Percentiles rank a stretch among this genome's conserved stretches.
Evolutionary conservation across 1,139 yeast genomes (phyloP).

Genomic region (Diutina siamensis): DNA sequence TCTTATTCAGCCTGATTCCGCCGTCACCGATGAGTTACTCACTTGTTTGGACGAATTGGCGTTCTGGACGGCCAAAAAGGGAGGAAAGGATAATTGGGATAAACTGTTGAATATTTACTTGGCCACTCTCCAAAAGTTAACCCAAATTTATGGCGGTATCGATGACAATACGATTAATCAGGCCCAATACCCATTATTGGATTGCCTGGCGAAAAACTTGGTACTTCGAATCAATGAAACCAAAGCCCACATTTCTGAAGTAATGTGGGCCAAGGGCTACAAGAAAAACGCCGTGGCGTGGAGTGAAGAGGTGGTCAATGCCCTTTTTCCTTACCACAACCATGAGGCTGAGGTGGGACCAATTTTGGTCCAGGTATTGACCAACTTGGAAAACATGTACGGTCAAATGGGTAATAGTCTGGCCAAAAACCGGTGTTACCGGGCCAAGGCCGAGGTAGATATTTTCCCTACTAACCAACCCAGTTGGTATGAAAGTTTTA

Average conservation of each 20-base stretch:
- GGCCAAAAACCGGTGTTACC: conserved; percentile 20
- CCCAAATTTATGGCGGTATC: conserved; percentile 14
- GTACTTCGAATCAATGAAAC: conserved; percentile 23
- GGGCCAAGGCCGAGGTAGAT: conserved; percentile 14
- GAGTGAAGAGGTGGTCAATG: conserved; percentile 44
- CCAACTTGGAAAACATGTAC: conserved; percentile 28
- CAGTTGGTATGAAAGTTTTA: conserved; percentile 26
- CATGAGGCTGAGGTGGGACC: conserved; percentile 20
- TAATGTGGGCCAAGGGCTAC: conserved; percentile 49
- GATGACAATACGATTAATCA: conserved; percentile 16
- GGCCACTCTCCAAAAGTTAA: conserved; percentile 22
- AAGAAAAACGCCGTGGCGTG: conserved; percentile 47
- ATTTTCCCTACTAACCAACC: conserved; percentile 13
- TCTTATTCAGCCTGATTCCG: conserved; percentile 18
- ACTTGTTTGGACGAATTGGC: conserved; percentile 10
- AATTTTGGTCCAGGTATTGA: conserved; percentile 21
- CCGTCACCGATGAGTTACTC: conserved; percentile 24
- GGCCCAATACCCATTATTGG: conserved; percentile 25
- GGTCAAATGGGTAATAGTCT: conserved; percentile 16
- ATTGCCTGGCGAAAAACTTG: conserved; percentile 23
- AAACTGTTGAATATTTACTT: conserved; percentile 27
- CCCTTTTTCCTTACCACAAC: conserved; percentile 22
- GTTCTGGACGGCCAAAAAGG: neutral
- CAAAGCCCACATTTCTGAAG: conserved; percentile 52
- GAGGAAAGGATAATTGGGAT: conserved; percentile 9